A percentile compares a stretch with the other conserved stretches of the same genome.
These are phyloP conservation scores for Coemansia sp. DNA, from an alignment of 192 early-diverging fungal genomes.

Conservation along the genomic window DNA sequence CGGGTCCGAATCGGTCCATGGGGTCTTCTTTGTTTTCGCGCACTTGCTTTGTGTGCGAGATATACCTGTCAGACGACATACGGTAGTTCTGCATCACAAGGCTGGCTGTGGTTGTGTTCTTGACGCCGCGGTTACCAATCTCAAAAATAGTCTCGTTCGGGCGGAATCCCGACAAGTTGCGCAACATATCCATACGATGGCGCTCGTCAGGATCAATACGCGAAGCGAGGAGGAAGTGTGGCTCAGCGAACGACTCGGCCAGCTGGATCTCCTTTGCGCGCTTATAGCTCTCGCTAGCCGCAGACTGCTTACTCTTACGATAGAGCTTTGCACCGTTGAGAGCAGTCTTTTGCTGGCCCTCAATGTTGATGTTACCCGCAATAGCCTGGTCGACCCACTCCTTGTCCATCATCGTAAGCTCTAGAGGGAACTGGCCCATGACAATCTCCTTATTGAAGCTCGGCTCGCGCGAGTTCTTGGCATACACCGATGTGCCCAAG, in stretches of 20 bases:
- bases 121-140: constrained; percentile 81
- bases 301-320: constrained; percentile 75
- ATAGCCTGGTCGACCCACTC: constrained; percentile 74
- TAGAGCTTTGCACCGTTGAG: constrained; percentile 89
- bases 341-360: constrained; percentile 66
- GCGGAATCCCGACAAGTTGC: constrained; percentile 76
- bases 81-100: constrained; percentile 68
- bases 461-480: constrained; percentile 29
- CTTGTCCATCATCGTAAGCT: constrained; percentile 68
- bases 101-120: constrained; percentile 68
- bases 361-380: constrained; percentile 63
- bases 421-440: constrained; percentile 74
- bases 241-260: constrained; percentile 62
- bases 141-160: constrained; percentile 96
- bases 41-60: constrained; percentile 35
- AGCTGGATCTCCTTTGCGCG: constrained; percentile 83
- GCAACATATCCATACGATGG: constrained; percentile 70
- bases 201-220: constrained; percentile 62
- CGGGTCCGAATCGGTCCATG: constrained; percentile 41
- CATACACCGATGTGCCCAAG: constrained; percentile 53
- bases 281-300: constrained; percentile 83
- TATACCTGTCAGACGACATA: constrained; percentile 42
- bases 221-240: constrained; percentile 75
- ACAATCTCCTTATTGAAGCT: constrained; percentile 82
- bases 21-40: constrained; percentile 45